Percentiles rank a stretch among this genome's conserved stretches.
phyloP scores from a whole-genome alignment of 768 basidiomycete genomes.

The Suillus bovinus region DNA sequence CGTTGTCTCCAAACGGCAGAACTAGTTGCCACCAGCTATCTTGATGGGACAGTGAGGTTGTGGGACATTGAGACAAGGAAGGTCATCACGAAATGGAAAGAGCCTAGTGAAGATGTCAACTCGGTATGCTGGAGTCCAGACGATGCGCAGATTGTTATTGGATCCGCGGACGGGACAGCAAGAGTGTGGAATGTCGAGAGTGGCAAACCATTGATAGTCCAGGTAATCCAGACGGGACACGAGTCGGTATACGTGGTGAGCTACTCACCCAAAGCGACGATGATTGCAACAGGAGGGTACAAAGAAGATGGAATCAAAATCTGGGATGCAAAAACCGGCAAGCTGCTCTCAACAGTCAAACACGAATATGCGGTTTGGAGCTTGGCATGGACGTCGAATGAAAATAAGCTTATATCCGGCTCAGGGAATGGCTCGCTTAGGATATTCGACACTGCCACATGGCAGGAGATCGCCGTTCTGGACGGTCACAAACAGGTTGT shows the following conservation, averaged over 20 bases:
- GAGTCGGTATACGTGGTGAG: not conserved
- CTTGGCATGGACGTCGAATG: not conserved
- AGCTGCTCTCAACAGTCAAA: not conserved
- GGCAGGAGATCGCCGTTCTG: not conserved
- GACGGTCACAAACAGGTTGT: not conserved
- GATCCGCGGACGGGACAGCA: conserved; percentile 15
- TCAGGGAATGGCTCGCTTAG: not conserved
- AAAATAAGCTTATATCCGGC: not conserved
- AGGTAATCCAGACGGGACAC: conserved; percentile 2
- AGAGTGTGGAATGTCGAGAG: conserved; percentile 7
- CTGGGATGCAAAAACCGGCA: not conserved
- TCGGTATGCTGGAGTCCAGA: conserved; percentile 9
- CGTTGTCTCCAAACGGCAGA: not conserved
- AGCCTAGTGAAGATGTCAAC: not conserved
- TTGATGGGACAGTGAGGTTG: conserved; percentile 3
- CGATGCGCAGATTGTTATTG: conserved; percentile 13
- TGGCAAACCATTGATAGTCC: not conserved
- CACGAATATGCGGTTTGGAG: not conserved
- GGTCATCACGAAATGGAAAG: not conserved
- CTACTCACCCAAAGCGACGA: conserved; percentile 3
- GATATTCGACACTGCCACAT: conserved; percentile 2
- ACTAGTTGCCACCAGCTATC: not conserved
- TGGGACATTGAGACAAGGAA: conserved; percentile 1
- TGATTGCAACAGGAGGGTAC: conserved; percentile 2
- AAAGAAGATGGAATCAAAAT: not conserved